Base-by-base conservation (phyloP, 805 yeast species). In the Kregervanrija delftensis region DNA sequence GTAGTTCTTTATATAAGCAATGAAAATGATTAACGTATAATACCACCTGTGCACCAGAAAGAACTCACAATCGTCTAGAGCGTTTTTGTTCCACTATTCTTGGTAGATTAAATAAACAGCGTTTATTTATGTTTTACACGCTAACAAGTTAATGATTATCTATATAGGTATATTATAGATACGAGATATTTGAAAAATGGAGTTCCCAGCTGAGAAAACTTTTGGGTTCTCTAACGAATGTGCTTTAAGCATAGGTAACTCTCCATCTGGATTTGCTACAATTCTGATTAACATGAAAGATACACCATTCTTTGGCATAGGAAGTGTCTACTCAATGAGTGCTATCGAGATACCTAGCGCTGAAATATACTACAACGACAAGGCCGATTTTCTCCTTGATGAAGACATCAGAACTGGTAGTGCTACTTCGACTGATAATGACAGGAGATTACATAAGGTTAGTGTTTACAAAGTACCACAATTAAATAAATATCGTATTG, bases 261-360 rank as follows among this genome's bases (percentile, higher is more conserved):
- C 49, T 1, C 54, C 46, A 1, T 46, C 47, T 2, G 57, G 56
- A 11, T 36, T 45, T 35, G 32, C 56, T 6, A 49, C 52, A 6
- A 28, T 53, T 5, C 14, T 52, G 2, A 13, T 53, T 2, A 34
- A 46, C 14, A 40, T 53, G 1, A 38, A 45, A 14, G 46, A 45
- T n/a, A 43, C 56, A 1, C 50, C 53, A 8, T 34, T 48, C 9
- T 43, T 52, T 28, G 56, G 53, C 2, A 39, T 52, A 9, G 56
- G 56, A 1, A 31, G 44, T 1, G 12, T 48, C 12, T 41, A 36
- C 12, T 30, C 44, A 11, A 33, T 22, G 16, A 30, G 46, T 2
- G 41, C 55, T 5, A 6, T 45, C 2, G 53, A 47, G 11, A 31
- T 49, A 10, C 35, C 36, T n/a, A 13, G 42, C 17, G 52, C 48